Evolutionary conservation across 1,284 basidiomycete genomes (phyloP).

Genomic region (Schizophyllum commune): DNA sequence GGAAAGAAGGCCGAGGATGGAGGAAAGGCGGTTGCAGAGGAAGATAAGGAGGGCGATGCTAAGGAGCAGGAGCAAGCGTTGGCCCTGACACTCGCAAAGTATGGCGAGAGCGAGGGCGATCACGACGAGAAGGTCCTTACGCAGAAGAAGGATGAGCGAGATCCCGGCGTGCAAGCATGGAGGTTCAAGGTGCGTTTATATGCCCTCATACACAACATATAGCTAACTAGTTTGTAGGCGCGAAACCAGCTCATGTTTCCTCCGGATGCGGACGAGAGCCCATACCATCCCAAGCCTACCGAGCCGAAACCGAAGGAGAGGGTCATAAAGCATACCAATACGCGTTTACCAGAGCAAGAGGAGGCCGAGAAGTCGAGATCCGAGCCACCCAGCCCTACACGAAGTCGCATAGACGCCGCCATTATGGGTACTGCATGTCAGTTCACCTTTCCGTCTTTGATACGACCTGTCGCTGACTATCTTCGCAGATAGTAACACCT

Average conservation of each 20-base stretch:
- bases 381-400: conserved; percentile 77
- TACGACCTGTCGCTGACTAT: neutral
- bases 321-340: conserved; percentile 70
- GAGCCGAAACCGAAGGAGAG: conserved; percentile 47
- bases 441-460: conserved; percentile 18
- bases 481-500: conserved; percentile 34
- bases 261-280: conserved; percentile 83
- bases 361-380: conserved; percentile 39
- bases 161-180: conserved; percentile 75
- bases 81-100: conserved; percentile 21
- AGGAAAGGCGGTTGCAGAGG: conserved; percentile 22
- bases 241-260: conserved; percentile 91
- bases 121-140: conserved; percentile 61
- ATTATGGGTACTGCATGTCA: conserved; percentile 77
- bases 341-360: conserved; percentile 67
- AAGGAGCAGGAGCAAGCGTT: conserved; percentile 25
- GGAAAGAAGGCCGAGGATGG: conserved; percentile 17
- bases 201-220: conserved; percentile 2
- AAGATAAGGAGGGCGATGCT: conserved; percentile 22
- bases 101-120: conserved; percentile 20
- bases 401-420: conserved; percentile 82
- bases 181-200: conserved; percentile 65
- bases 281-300: conserved; percentile 43
- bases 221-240: conserved; percentile 37
- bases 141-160: conserved; percentile 60